Evolutionary conservation across 345 rosid species (phyloP), one percentile per base, ranked within the genome.

Genomic region (Draba incana): DNA sequence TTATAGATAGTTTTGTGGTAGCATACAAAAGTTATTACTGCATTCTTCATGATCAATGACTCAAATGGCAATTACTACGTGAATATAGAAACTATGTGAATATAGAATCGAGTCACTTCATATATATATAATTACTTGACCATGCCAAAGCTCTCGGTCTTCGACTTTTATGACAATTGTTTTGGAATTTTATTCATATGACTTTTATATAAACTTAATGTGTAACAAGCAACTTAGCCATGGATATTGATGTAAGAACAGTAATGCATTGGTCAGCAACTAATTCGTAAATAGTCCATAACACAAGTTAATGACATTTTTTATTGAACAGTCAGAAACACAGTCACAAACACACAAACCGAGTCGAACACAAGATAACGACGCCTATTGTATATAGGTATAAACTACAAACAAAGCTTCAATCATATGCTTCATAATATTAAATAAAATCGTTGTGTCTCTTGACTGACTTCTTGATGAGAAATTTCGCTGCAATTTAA

Each of bases 401-500:
- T 46, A 35, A 35, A 35, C 28, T 10, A 69, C 10, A 6, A 35
- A 51, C 37, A 60, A 42, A 52, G 13, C 35, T 30, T 47, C 6
- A 41, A 28, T 23, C 23, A 47, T 31, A 31, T 60, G 20, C 35
- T 51, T 60, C 35, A 27, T 14, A 31, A 10, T 35, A 61, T 9
- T 3, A 10, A 42, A 70, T 43, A 70, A 28, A 51, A 62, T 52
- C 38, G 8, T 52, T 23, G 16, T 42, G 47, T 45, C 48, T 11
- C 10, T 51, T 70, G 68, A 62, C 62, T 35, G 47, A 48, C n/a
- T 11, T 15, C 50, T 39, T 39, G 7, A 33, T 35, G 30, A 35
- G 75, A 62, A 71, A 71, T 37, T 71, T 62, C 69, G 31, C 37
- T 54, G 69, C 38, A 71, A 44, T 33, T n/a, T 33, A 43, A 61